Conservation (phyloP, 2,329 filamentous ascomycete species). For the Elsinoe ampelina region DNA sequence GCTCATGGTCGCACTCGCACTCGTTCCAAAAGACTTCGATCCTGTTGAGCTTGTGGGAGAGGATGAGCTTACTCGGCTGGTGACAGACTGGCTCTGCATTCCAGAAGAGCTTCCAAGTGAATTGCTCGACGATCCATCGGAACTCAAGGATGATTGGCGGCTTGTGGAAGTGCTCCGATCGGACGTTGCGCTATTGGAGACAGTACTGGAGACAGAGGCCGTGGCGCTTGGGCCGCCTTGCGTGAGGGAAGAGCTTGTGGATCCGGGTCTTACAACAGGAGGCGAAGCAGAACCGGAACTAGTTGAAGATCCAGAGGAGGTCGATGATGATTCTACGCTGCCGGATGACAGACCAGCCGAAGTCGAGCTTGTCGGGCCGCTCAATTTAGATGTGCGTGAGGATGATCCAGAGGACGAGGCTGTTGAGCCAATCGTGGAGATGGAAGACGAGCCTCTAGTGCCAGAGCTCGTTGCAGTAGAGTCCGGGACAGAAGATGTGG, state of each 20-base stretch:
- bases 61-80: no score
- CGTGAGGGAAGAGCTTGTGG: not conserved
- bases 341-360: not conserved
- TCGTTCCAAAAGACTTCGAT: no score
- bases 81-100: not conserved
- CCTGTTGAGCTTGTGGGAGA: no score
- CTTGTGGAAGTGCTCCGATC: not conserved
- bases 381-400: not conserved
- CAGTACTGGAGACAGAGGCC: no score
- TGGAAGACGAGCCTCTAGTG: not conserved
- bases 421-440: not conserved
- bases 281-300: not conserved
- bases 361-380: not conserved
- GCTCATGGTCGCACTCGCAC: no score
- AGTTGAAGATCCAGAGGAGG: not conserved
- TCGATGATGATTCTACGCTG: no score
- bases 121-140: no score
- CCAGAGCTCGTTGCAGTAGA: no score
- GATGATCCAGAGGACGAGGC: not conserved
- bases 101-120: not conserved
- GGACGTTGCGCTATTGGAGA: not conserved
- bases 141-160: no score
- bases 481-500: no score
- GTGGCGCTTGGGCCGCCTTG: no score
- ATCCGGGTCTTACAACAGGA: not conserved